Base-by-base conservation (phyloP, 164 flowering plant species). In the Aristolochia contorta region DNA sequence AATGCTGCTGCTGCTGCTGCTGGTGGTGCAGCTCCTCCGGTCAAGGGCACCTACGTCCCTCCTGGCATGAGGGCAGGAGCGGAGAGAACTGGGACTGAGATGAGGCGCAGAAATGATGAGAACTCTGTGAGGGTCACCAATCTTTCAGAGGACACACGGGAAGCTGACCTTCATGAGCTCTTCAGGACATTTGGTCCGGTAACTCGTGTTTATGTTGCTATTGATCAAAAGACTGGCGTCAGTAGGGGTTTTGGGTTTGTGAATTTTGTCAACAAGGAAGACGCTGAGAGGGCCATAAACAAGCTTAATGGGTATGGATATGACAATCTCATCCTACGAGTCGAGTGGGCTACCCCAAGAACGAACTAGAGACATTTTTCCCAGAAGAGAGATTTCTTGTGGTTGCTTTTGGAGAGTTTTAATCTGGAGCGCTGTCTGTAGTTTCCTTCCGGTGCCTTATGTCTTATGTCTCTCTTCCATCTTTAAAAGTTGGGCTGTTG, bases 241-340 rank as follows among this genome's bases (percentile, higher is more conserved):
- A 77, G 85, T 77, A 66, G 83, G 43, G 85, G 85, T 7, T 81
- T 77, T 67, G 85, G 85, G 13, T 79, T 75, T 60, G 85, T 81
- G 57, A 79, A 77, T 61, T 81, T 81, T 69, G 77, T 77, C 24
- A 75, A 67, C 72, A 78, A 73, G 63, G 87, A 81, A 56, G 91
- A 85, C 66, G 88, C 84, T 13, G 69, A 79, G 68, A 75, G 78
- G 52, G 91, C 88, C 23, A 83, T 85, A 47, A 69, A 66, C 65
- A 85, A 82, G 69, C 85, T 85, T 46, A 78, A 85, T 68, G 92
- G 92, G 0, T 85, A 84, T 71, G 92, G 92, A 22, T 85, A 84
- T 54, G 92, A 82, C 57, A 85, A 82, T 62, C 89, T 85, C 67
- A 85, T 85, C 65, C 84, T 85, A 15, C 58, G 77, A 43, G 89